Evolutionary conservation across 2,329 filamentous ascomycete species (phyloP).

Genomic region (Zymoseptoria pseudotritici): DNA sequence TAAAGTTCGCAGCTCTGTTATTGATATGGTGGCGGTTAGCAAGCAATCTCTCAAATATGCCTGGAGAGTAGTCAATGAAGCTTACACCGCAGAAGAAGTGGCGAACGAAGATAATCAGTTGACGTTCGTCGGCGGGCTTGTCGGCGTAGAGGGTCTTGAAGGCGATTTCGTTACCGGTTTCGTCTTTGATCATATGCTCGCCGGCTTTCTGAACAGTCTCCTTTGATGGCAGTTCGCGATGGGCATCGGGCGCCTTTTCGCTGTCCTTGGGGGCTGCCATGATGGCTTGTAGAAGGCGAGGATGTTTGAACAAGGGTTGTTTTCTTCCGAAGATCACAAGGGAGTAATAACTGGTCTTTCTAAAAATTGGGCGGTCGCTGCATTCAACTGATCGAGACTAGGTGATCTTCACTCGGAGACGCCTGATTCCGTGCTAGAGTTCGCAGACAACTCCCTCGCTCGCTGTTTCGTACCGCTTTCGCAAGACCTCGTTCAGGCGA

Average conservation of each 20-base stretch:
- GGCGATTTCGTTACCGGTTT: slow-evolving; percentile 19
- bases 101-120: slow-evolving; percentile 33
- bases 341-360: background rate
- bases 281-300: background rate
- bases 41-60: background rate
- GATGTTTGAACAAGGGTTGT: background rate
- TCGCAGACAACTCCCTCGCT: background rate
- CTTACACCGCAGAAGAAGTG: slow-evolving; percentile 36
- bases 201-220: slow-evolving; percentile 16
- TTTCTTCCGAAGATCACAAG: background rate
- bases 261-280: slow-evolving; percentile 10
- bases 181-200: slow-evolving; percentile 20
- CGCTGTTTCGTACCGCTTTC: background rate
- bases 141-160: slow-evolving; percentile 23
- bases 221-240: slow-evolving; percentile 11
- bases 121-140: slow-evolving; percentile 12
- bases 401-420: background rate
- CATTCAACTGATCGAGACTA: background rate
- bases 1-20: slow-evolving; percentile 29
- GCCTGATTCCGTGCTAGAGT: background rate
- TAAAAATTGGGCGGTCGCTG: background rate
- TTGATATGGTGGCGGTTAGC: background rate
- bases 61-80: background rate
- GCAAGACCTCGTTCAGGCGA: background rate
- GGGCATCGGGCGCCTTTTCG: slow-evolving; percentile 3